Conservation (phyloP, 2,329 filamentous ascomycete genomes). For the Pseudogymnoascus sp. region DNA sequence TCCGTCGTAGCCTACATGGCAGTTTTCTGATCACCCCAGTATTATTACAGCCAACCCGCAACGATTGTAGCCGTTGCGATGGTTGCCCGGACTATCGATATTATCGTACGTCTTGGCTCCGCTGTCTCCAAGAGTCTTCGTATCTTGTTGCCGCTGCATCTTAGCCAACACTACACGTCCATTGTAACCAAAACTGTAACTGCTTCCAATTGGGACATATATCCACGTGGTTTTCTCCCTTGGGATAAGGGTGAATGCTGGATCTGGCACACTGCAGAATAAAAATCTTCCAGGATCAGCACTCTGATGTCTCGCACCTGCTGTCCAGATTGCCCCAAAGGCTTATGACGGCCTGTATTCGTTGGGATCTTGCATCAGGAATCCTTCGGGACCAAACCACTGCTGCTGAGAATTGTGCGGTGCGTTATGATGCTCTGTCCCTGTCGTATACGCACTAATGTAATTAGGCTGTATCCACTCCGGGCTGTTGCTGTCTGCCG, state of each 20-base stretch:
- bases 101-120: neutral
- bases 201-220: neutral
- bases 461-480: constrained; percentile 2
- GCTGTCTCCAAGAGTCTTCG: neutral
- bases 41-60: neutral
- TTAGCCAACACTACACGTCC: neutral
- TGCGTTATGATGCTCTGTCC: neutral
- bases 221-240: neutral
- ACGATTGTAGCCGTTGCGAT: neutral
- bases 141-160: neutral
- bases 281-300: neutral
- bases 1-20: neutral
- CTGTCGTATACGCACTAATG: neutral
- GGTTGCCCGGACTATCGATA: neutral
- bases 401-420: neutral
- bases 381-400: neutral
- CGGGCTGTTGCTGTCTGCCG: neutral
- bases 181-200: neutral
- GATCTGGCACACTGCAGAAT: neutral
- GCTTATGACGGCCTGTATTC: neutral
- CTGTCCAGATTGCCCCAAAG: neutral
- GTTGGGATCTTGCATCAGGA: neutral
- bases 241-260: neutral
- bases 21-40: neutral
- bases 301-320: neutral